Evolutionary conservation across 1,139 yeast genomes (phyloP), one percentile per base, ranked within the genome.

Genomic region (Yamadazyma aaseri): DNA sequence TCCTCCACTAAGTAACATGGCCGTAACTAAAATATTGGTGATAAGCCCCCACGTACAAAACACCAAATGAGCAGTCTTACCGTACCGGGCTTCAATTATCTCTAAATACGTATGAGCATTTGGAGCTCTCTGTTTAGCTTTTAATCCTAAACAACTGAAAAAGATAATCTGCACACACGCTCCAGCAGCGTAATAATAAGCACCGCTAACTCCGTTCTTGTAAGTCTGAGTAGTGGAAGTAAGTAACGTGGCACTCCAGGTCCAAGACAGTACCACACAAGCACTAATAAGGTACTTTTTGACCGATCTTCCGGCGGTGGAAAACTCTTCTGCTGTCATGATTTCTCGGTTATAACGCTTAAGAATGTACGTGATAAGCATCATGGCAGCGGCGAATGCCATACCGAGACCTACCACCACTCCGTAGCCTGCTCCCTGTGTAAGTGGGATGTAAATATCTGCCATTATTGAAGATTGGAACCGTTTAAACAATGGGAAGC

Each of bases 251-350:
- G 95, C 92, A 29, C 92, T 89, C 96, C 96, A 87, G 4, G 96
- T 87, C 96, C 96, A 89, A 8, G 92, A 81, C 15, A 89, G 79
- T 6, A 86, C 95, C 25, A 87, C 95, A 6, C 95, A 95, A 6
- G 94, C 80, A 8, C 92, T 80, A 42, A 86, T 83, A 44, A 87
- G 65, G 29, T 90, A 92, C 1, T 89, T 79, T 45, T 82, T 83
- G 28, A 87, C 94, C 4, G 85, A 69, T 56, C 96, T 73, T 41
- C 94, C 95, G 20, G 96, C 95, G 8, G 95, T 86, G 9, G 89
- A 77, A 50, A 87, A 86, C 53, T 86, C 95, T 64, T 87, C 96
- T 1, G 96, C 89, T 7, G 94, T 85, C 61, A 85, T 82, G 35
- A 83, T 72, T 57, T 87, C 96, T 47, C 76, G 74, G 49, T 84